phyloP scores from a whole-genome alignment of 2,329 filamentous ascomycete genomes.

The Aspergillus alliaceus region DNA sequence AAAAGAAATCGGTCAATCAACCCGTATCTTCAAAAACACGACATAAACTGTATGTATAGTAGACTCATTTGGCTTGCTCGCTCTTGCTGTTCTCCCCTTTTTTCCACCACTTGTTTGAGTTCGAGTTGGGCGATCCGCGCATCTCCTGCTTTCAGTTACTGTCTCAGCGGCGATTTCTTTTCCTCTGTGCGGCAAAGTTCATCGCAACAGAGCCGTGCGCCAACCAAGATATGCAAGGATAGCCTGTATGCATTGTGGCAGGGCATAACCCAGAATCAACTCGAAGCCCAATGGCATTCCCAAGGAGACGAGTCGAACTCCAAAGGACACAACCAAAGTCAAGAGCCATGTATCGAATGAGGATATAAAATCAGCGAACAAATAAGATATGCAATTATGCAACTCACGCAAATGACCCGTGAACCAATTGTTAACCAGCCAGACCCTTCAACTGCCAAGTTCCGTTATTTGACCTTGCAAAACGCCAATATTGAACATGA shows the following conservation, averaged over 20 bases:
- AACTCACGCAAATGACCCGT: conserved; percentile 20
- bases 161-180: neutral
- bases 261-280: conserved; percentile 4
- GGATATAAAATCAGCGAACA: conserved; percentile 10
- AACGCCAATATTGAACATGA: conserved; percentile 26
- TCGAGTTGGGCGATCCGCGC: neutral
- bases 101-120: neutral
- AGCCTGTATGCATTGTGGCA: conserved; percentile 3
- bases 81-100: conserved; percentile 10
- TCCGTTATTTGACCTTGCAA: conserved; percentile 20
- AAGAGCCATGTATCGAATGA: conserved; percentile 9
- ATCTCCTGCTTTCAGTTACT: neutral
- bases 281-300: neutral
- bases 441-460: conserved; percentile 18
- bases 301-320: neutral
- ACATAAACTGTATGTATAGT: conserved; percentile 4
- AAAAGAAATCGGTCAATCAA: conserved; percentile 1
- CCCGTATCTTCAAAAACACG: neutral
- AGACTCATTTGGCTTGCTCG: conserved; percentile 3
- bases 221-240: neutral
- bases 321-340: conserved; percentile 2
- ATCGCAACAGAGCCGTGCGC: neutral
- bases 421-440: conserved; percentile 14
- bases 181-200: neutral
- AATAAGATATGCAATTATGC: conserved; percentile 19